A percentile compares a stretch with the other conserved stretches of the same genome.
Conservation (phyloP, 2,329 filamentous ascomycete species). For the Xenoacremonium recifei region DNA sequence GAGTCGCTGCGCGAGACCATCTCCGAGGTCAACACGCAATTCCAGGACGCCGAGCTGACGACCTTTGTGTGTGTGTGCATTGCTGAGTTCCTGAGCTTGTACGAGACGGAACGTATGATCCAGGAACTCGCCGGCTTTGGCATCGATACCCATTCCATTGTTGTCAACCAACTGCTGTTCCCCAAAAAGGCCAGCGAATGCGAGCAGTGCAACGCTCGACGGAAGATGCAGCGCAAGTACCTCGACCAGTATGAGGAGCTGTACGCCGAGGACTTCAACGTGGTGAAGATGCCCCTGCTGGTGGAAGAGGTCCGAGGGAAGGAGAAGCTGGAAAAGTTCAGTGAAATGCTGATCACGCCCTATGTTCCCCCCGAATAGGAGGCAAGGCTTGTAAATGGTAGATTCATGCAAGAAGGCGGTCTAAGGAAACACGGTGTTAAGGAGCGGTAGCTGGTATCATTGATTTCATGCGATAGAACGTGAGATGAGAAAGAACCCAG, state of each 20-base stretch:
- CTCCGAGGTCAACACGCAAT: constrained; percentile 92
- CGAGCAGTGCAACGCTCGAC: constrained; percentile 90
- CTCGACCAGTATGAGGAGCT: constrained; percentile 97
- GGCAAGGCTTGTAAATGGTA: constrained; percentile 10
- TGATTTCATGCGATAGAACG: constrained; percentile 17
- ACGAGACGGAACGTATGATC: constrained; percentile 99
- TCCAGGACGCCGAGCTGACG: constrained; percentile 93
- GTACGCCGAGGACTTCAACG: constrained; percentile 94
- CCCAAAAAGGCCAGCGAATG: constrained; percentile 81
- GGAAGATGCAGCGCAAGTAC: constrained; percentile 99
- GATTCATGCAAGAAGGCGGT: constrained; percentile 12
- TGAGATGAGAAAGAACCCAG: no score
- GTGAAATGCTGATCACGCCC: constrained; percentile 76
- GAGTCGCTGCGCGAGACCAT: constrained; percentile 92
- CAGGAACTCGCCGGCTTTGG: constrained; percentile 91
- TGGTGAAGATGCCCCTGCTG: constrained; percentile 95
- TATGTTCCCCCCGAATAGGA: constrained; percentile 63
- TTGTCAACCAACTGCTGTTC: constrained; percentile 97
- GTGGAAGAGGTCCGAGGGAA: constrained; percentile 95
- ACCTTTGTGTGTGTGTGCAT: constrained; percentile 99
- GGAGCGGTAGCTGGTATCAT: constrained; percentile 7
- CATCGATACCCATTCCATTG: constrained; percentile 96
- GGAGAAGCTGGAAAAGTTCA: constrained; percentile 89
- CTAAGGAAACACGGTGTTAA: constrained; percentile 11
- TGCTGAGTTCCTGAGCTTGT: constrained; percentile 91